phyloP scores from a whole-genome alignment of 192 early-diverging fungal species.

The Geranomyces variabilis region DNA sequence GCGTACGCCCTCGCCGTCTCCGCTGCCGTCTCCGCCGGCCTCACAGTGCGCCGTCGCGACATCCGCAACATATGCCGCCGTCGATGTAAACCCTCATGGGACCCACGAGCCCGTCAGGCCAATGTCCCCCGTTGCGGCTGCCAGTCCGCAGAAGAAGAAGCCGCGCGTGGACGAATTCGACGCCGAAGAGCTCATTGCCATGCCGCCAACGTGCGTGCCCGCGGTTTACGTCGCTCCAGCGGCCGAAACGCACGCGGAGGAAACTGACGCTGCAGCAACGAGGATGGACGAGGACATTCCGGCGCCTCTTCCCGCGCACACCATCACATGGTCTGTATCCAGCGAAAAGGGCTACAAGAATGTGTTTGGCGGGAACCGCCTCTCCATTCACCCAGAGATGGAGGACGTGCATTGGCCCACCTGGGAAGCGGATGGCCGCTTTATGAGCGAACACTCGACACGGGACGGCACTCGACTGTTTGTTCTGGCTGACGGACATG shows the following conservation, averaged over 20 bases:
- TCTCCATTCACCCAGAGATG: slow-evolving; percentile 50
- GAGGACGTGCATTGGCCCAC: slow-evolving; percentile 61
- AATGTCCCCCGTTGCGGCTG: not conserved
- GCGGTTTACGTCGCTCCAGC: slow-evolving; percentile 5
- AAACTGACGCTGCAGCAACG: not conserved
- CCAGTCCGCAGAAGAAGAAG: slow-evolving; percentile 26
- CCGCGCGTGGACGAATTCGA: slow-evolving; percentile 11
- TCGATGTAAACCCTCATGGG: too few relatives aligned
- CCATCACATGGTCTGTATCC: slow-evolving; percentile 39
- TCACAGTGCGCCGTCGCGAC: too few relatives aligned
- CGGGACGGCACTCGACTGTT: slow-evolving; percentile 35
- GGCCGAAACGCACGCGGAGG: not conserved
- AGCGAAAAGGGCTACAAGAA: slow-evolving; percentile 45
- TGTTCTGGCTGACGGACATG: slow-evolving; percentile 66
- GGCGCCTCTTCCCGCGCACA: slow-evolving; percentile 11
- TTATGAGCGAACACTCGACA: not conserved
- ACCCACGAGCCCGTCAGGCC: too few relatives aligned
- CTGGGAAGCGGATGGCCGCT: slow-evolving; percentile 11
- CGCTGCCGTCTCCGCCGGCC: too few relatives aligned
- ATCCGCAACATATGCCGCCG: too few relatives aligned
- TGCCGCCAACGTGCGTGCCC: not conserved
- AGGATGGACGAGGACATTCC: not conserved
- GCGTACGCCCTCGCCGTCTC: too few relatives aligned
- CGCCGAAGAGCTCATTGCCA: not conserved
- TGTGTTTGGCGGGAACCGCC: slow-evolving; percentile 15